These are phyloP conservation scores for Papilionanthe hybrid DNA, from an alignment of 116 monocot species.

Conservation along the genomic window DNA sequence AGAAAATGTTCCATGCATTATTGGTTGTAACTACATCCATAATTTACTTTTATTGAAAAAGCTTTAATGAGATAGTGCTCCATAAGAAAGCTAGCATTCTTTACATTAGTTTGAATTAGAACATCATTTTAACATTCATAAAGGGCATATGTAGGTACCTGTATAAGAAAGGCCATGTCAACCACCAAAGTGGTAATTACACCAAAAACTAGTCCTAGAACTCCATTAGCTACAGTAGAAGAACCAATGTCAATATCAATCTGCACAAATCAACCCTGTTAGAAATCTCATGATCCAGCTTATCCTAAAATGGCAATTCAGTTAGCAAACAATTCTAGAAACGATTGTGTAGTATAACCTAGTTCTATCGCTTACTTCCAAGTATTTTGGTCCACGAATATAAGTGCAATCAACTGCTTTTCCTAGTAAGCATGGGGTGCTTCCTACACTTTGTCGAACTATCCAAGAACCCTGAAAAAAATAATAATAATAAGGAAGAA, in stretches of 20 bases:
- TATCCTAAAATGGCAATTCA: neutral
- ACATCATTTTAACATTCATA: neutral
- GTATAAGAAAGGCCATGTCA: conserved; percentile 98
- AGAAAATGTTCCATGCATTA: too few species aligned
- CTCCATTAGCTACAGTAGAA: conserved; percentile 97
- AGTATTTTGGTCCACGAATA: conserved; percentile 70
- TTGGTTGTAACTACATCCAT: too few species aligned
- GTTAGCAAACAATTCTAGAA: neutral
- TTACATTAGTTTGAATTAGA: neutral
- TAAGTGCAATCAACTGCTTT: conserved; percentile 94
- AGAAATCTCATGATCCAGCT: conserved; percentile 6
- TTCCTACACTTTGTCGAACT: conserved; percentile 97
- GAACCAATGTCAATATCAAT: conserved; percentile 97
- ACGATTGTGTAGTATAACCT: neutral
- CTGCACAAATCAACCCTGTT: conserved; percentile 35
- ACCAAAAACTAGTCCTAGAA: conserved; percentile 85
- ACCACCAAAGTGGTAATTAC: conserved; percentile 81
- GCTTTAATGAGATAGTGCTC: too few species aligned
- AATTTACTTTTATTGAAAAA: too few species aligned
- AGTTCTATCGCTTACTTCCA: conserved; percentile 56
- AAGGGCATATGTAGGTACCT: conserved; percentile 37
- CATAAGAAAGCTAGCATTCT: neutral
- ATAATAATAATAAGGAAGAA: neutral
- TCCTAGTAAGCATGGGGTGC: conserved; percentile 81
- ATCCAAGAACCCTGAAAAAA: conserved; percentile 86